These are phyloP conservation scores for Salvia hispanica DNA, from an alignment of 257 asterid genomes.

Conservation along the genomic window DNA sequence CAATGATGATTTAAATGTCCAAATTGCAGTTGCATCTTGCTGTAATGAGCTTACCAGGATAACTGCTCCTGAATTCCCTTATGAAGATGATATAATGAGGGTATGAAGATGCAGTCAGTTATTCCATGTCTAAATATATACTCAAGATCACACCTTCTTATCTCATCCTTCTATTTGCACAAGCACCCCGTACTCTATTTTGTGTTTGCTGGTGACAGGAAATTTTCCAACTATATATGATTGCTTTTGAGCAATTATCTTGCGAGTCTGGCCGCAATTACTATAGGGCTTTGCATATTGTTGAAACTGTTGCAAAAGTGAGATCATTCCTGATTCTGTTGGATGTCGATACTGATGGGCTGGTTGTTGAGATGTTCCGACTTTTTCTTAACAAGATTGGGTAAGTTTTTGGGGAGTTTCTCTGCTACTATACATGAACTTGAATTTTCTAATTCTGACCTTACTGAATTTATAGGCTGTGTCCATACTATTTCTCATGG, in stretches of 20 bases:
- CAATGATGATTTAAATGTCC: slow-evolving; percentile 41
- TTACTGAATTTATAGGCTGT: slow-evolving; percentile 16
- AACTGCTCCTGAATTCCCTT: slow-evolving; percentile 54
- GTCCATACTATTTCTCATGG: neutral
- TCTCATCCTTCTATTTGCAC: neutral
- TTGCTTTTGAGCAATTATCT: slow-evolving; percentile 47
- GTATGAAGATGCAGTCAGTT: slow-evolving; percentile 31
- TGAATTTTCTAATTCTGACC: neutral
- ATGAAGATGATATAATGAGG: slow-evolving; percentile 47
- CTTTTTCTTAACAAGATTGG: slow-evolving; percentile 44
- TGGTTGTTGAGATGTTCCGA: slow-evolving; percentile 50
- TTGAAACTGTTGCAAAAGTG: slow-evolving; percentile 50
- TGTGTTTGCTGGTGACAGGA: slow-evolving; percentile 45
- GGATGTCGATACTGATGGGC: slow-evolving; percentile 41
- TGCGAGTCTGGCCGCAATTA: slow-evolving; percentile 36
- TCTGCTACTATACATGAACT: slow-evolving; percentile 6
- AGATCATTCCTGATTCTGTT: slow-evolving; percentile 45
- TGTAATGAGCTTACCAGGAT: slow-evolving; percentile 58
- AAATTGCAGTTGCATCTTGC: slow-evolving; percentile 50
- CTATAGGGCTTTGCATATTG: slow-evolving; percentile 42
- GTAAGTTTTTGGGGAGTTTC: slow-evolving; percentile 35
- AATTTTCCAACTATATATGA: slow-evolving; percentile 40
- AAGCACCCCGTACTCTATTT: neutral
- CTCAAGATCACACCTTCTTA: slow-evolving; percentile 1
- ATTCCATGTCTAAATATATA: neutral